Conservation (phyloP, 225 moss, liverwort and hornwort species). For the Polytrichum commune region DNA sequence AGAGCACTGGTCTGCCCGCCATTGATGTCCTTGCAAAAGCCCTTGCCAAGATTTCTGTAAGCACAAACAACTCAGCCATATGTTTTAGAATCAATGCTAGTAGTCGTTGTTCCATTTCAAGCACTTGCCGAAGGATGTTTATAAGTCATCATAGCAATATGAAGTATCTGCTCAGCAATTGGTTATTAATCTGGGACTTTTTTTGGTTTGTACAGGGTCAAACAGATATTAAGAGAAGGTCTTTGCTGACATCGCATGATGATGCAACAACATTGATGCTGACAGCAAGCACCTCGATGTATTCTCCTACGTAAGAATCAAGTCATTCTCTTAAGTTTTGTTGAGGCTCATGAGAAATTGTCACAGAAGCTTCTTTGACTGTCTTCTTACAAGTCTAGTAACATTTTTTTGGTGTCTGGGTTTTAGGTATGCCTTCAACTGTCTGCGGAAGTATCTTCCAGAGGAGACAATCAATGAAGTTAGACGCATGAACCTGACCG, state of each 20-base stretch:
- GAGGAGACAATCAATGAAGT: slow-evolving; percentile 69
- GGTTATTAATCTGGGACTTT: too few species aligned
- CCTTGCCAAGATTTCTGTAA: slow-evolving; percentile 71
- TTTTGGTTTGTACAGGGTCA: slow-evolving; percentile 47
- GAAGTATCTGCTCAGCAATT: too few species aligned
- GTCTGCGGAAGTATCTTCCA: slow-evolving; percentile 61
- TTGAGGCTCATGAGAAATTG: neutral
- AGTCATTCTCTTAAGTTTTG: neutral
- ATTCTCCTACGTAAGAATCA: slow-evolving; percentile 55
- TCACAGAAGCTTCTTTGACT: neutral
- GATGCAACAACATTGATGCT: slow-evolving; percentile 74
- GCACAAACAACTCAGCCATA: neutral
- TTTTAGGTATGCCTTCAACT: slow-evolving; percentile 65
- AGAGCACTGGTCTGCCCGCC: slow-evolving; percentile 45
- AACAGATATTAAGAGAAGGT: slow-evolving; percentile 75
- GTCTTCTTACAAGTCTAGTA: too few species aligned
- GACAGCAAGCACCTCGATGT: slow-evolving; percentile 48
- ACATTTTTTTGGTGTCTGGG: too few species aligned
- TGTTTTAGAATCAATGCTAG: too few species aligned
- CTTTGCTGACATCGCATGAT: slow-evolving; percentile 75
- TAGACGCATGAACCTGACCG: slow-evolving; percentile 75
- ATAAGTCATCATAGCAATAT: too few species aligned
- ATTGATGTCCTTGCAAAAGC: slow-evolving; percentile 90
- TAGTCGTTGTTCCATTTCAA: too few species aligned
- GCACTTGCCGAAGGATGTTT: too few species aligned